A percentile compares a stretch with the other conserved stretches of the same genome.
These are phyloP conservation scores for Macrolepiota fuliginosa DNA, from an alignment of 768 basidiomycete species.

Conservation along the genomic window DNA sequence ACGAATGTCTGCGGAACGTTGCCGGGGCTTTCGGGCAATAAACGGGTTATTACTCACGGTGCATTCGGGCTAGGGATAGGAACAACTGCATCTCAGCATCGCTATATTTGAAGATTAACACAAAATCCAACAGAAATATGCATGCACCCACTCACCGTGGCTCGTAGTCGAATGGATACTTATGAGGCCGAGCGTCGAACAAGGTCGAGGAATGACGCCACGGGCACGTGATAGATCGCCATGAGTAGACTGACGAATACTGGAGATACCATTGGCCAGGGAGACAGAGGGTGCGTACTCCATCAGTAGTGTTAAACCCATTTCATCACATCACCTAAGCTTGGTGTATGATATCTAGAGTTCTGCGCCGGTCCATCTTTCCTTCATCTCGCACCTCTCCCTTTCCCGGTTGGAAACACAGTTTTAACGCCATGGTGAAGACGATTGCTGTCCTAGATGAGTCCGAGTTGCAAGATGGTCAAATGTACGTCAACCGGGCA, in stretches of 20 bases:
- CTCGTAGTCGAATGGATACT: background rate
- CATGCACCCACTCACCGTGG: background rate
- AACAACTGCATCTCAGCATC: constrained; percentile 18
- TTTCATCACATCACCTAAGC: constrained; percentile 1
- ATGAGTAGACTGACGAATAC: background rate
- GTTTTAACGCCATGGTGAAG: constrained; percentile 34
- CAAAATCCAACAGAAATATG: background rate
- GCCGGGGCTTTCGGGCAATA: background rate
- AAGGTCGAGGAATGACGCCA: background rate
- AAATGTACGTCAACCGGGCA: constrained; percentile 41
- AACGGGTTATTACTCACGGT: constrained; percentile 30
- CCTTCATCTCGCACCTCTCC: background rate
- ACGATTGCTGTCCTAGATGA: constrained; percentile 58
- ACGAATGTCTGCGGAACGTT: constrained; percentile 28
- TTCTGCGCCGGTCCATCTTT: background rate
- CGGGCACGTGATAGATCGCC: constrained; percentile 6
- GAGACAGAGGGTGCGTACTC: background rate
- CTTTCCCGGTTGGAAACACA: background rate
- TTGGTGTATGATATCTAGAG: constrained; percentile 9
- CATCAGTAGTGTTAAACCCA: background rate
- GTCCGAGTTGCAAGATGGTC: constrained; percentile 59
- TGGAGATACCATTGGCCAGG: constrained; percentile 14
- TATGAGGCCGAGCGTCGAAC: background rate
- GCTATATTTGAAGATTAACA: background rate
- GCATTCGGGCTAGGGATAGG: constrained; percentile 40